A percentile compares a stretch with the other conserved stretches of the same genome.
Conservation (phyloP, 352 stramenopile species). For the Phytophthora palmivora region DNA sequence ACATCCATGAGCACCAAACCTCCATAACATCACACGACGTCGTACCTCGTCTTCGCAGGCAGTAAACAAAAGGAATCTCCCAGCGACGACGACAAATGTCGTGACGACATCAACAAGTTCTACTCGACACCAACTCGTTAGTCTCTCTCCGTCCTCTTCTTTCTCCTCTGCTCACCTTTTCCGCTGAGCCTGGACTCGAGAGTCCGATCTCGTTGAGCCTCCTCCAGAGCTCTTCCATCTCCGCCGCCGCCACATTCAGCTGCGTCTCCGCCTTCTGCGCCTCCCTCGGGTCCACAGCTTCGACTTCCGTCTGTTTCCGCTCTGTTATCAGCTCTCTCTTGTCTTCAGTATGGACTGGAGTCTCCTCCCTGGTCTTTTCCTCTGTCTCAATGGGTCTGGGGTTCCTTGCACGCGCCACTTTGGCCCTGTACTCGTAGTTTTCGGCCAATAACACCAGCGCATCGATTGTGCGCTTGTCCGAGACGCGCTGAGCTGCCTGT, state of each 20-base stretch:
- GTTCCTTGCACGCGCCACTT: constrained; percentile 59
- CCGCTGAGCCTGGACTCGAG: constrained; percentile 51
- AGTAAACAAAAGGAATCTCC: constrained; percentile 88
- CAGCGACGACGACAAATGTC: constrained; percentile 81
- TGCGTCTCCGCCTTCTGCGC: constrained; percentile 59
- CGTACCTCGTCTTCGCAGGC: constrained; percentile 68
- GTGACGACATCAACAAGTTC: constrained; percentile 80
- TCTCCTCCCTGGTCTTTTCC: constrained; percentile 13
- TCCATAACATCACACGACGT: neutral
- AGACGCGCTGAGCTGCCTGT: constrained; percentile 58
- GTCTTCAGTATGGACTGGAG: constrained; percentile 9
- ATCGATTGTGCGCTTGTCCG: constrained; percentile 73
- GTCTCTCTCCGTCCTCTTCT: neutral
- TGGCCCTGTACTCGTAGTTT: constrained; percentile 83
- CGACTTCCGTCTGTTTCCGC: neutral
- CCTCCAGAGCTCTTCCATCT: constrained; percentile 89
- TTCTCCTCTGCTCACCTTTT: constrained; percentile 51
- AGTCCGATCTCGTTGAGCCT: constrained; percentile 82
- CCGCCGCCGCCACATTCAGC: constrained; percentile 68
- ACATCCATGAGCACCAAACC: constrained; percentile 5
- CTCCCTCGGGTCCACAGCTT: constrained; percentile 37
- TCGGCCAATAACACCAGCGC: constrained; percentile 74
- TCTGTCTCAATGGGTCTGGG: constrained; percentile 26
- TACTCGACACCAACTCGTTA: constrained; percentile 8
- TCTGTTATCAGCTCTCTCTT: constrained; percentile 4